phyloP scores from a whole-genome alignment of 192 early-diverging fungal species.

The Coemansia sp. region DNA sequence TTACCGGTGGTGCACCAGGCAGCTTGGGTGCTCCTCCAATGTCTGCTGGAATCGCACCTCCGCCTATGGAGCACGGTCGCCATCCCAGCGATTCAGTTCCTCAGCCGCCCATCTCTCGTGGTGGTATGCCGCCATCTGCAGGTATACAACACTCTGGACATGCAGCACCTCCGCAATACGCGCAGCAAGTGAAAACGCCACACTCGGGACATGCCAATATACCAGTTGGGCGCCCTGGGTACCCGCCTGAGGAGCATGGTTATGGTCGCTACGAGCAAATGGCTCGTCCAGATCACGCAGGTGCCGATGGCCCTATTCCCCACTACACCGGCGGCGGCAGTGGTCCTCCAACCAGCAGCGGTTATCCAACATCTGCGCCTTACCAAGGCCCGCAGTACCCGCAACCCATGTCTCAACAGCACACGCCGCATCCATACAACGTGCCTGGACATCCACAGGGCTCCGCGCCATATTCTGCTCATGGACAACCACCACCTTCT shows the following conservation, averaged over 20 bases:
- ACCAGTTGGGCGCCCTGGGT: constrained; percentile 24
- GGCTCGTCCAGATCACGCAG: constrained; percentile 27
- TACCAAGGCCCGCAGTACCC: constrained; percentile 24
- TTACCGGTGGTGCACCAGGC: constrained; percentile 30
- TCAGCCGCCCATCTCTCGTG: constrained; percentile 4
- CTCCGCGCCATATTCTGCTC: constrained; percentile 11
- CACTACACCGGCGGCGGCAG: constrained; percentile 21
- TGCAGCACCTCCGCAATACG: constrained; percentile 1
- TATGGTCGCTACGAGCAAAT: constrained; percentile 28
- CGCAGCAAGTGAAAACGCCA: constrained; percentile 15
- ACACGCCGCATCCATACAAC: constrained; percentile 19
- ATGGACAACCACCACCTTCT: constrained; percentile 13
- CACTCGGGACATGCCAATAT: constrained; percentile 9
- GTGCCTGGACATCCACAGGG: constrained; percentile 19
- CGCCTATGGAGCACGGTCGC: constrained; percentile 18
- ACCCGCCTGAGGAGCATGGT: constrained; percentile 25
- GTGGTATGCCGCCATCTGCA: constrained; percentile 9
- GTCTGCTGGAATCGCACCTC: constrained; percentile 11
- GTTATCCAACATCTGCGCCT: constrained; percentile 6
- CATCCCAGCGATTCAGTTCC: constrained; percentile 17
- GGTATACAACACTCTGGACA: constrained; percentile 7
- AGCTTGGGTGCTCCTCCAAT: constrained; percentile 44
- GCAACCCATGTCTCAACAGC: constrained; percentile 31
- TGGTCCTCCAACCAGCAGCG: constrained; percentile 11
- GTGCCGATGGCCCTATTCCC: background rate